Base-by-base conservation (phyloP, 768 basidiomycete species). In the Pleurotus salmoneostramineus region DNA sequence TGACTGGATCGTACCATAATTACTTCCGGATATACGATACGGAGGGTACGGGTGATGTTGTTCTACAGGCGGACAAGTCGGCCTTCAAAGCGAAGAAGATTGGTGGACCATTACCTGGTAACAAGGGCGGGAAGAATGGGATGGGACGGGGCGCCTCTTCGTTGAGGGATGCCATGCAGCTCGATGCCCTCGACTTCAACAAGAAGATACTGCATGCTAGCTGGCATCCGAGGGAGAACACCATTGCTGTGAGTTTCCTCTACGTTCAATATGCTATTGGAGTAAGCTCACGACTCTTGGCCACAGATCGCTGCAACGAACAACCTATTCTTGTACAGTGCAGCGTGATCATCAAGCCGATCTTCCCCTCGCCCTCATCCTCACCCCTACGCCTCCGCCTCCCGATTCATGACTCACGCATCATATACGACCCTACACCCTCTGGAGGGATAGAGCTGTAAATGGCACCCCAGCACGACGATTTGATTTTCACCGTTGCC, bases 11-110 rank as follows among this genome's bases (percentile, higher is more conserved):
- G 51, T 99, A 99, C 77, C 96, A 98, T 78, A 99, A 99, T 77
- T 98, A 96, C 77, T 95, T 99, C 90, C 94, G 95, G 72, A 97
- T 99, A 85, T 99, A 94, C 75, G 96, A 98, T 72, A 84, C 87
- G 55, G 93, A 96, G 60, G 85, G 87, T 34, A 69, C 86, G 61
- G 89, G 87, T 60, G 97, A 98, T 66, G 87, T 95, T 45, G 92
- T 98, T 10, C 75, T 99, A 57, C 97, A 98, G 73, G 97, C 97
- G 1, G 97, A 99, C 78, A 99, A 99, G 73, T 95, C 94, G 12
- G 95, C 96, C 5, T 99, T 99, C 80, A 98, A 98, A 73, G 93
- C 93, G 50, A 99, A 98, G 88, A 99, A 98, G 82, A 91, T 97
- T 56, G 94, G 95, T 10, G 95, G 91, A 2, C 87, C 88, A 6